phyloP scores from a whole-genome alignment of 2,329 filamentous ascomycete genomes.

The Fusarium albidum region DNA sequence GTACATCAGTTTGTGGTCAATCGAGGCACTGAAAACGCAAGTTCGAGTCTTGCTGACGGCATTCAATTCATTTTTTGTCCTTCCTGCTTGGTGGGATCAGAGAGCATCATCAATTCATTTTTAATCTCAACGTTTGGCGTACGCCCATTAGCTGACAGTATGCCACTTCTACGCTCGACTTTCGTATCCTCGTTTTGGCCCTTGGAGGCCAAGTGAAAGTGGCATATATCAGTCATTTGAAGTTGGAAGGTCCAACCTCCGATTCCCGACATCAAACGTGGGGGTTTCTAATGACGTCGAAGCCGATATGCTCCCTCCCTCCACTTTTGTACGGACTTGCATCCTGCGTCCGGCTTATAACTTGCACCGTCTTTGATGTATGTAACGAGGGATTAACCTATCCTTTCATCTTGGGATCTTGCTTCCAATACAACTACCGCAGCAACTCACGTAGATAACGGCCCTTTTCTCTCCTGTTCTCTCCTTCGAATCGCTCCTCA shows the following conservation, averaged over 20 bases:
- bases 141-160: no score
- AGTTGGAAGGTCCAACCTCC: no score
- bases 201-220: no score
- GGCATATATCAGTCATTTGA: no score
- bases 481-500: not conserved
- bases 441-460: not conserved
- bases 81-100: not conserved
- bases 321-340: not conserved
- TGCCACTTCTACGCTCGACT: no score
- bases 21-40: conserved; percentile 42
- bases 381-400: conserved; percentile 1
- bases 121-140: not conserved
- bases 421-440: not conserved
- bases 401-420: not conserved
- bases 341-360: conserved; percentile 15
- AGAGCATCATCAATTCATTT: not conserved
- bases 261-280: not conserved
- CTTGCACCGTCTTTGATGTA: conserved; percentile 5
- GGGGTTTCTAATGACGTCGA: conserved; percentile 23
- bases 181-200: no score
- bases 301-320: conserved; percentile 3
- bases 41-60: conserved; percentile 42
- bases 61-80: conserved; percentile 20
- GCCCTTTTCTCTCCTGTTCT: not conserved
- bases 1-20: conserved; percentile 43